phyloP scores from a whole-genome alignment of 129 eudicot species.

The Flaveria brownii region DNA sequence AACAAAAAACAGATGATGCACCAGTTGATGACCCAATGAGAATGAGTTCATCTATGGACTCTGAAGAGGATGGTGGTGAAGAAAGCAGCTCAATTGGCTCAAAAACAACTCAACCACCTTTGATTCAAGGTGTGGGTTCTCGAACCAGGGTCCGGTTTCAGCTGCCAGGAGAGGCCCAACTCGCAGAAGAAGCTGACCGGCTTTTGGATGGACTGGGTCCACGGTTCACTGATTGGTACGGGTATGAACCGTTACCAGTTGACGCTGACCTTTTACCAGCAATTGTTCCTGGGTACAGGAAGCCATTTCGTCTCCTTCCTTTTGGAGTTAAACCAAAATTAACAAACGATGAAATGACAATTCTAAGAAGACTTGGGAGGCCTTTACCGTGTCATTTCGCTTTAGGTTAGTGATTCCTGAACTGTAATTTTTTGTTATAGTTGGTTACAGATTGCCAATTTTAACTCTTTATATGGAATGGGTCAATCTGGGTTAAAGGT shows the following conservation, averaged over 20 bases:
- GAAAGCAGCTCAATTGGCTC: slow-evolving; percentile 32
- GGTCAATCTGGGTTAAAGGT: neutral
- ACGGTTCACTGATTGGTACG: slow-evolving; percentile 93
- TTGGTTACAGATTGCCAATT: slow-evolving; percentile 12
- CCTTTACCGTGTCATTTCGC: slow-evolving; percentile 96
- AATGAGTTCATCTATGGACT: slow-evolving; percentile 29
- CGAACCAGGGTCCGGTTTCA: slow-evolving; percentile 77
- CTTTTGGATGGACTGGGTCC: slow-evolving; percentile 92
- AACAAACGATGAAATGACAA: slow-evolving; percentile 95
- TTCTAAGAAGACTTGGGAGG: slow-evolving; percentile 77
- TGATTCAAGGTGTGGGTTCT: slow-evolving; percentile 85
- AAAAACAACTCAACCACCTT: slow-evolving; percentile 46
- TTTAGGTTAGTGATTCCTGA: slow-evolving; percentile 53
- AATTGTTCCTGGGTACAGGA: slow-evolving; percentile 66
- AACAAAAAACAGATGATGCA: slow-evolving; percentile 31
- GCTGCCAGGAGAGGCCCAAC: slow-evolving; percentile 87
- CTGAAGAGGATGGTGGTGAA: slow-evolving; percentile 27
- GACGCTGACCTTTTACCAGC: slow-evolving; percentile 99
- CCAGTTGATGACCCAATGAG: slow-evolving; percentile 39
- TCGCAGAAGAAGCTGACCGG: slow-evolving; percentile 76
- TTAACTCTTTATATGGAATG: neutral
- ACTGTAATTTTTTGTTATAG: slow-evolving; percentile 13
- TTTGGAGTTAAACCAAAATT: slow-evolving; percentile 79
- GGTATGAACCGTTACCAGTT: slow-evolving; percentile 87
- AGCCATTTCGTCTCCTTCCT: slow-evolving; percentile 92